Percentiles rank a stretch among this genome's conserved stretches.
Conservation (phyloP, 23 red algal species). For the Gracilaria vermiculophylla region DNA sequence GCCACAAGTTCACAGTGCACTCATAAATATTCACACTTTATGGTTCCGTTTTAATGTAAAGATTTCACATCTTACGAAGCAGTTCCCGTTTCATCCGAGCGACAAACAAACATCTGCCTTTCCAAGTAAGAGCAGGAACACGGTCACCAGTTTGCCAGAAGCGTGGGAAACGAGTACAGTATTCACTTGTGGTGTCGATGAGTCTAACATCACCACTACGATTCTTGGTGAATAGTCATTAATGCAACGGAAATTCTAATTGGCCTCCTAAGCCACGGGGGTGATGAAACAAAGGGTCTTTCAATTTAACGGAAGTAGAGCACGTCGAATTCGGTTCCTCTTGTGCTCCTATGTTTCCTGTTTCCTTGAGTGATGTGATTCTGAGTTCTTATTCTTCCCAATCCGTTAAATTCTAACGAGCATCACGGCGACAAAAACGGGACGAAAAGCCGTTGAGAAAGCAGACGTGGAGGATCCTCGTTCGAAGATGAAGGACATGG, state of each 20-base stretch:
- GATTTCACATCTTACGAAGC: no score
- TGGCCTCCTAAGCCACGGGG: background rate
- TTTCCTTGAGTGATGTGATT: background rate
- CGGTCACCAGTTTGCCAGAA: background rate
- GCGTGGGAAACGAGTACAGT: background rate
- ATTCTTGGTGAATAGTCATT: background rate
- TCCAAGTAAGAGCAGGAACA: background rate
- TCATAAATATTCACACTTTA: background rate
- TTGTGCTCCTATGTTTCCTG: background rate
- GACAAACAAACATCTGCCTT: no score
- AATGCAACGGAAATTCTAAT: background rate
- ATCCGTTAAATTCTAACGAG: conserved; percentile 13
- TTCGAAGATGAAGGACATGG: background rate
- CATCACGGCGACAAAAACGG: background rate
- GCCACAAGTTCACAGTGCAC: conserved; percentile 56
- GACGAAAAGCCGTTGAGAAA: background rate
- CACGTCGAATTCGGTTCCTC: no score
- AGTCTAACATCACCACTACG: background rate
- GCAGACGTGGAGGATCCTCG: background rate
- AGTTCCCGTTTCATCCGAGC: no score
- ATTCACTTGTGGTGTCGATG: background rate
- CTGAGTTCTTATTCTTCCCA: background rate
- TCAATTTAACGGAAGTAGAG: conserved; percentile 33
- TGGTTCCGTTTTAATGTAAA: no score
- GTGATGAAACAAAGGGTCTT: background rate